Evolutionary conservation across 2,329 filamentous ascomycete species (phyloP), one percentile per base, ranked within the genome.

Genomic region (Botryosphaeria dothidea): DNA sequence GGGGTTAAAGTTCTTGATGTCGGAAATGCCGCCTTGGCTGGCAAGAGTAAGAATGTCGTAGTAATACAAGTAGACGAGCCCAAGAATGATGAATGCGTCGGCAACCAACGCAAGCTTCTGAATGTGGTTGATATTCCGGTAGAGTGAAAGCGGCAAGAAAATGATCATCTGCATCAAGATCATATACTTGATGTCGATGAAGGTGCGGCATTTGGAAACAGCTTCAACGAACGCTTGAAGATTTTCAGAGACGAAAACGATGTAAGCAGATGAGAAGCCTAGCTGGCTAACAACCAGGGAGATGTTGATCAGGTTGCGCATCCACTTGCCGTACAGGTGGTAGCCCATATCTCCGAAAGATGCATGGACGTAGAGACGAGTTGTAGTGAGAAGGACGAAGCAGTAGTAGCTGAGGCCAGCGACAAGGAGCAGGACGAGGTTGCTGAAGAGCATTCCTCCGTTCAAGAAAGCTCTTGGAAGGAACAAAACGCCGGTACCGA

Each of bases 261-360:
- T 97, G 76, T 98, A 97, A 17, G 94, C 93, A 1, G 92, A 91
- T 17, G 96, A 92, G 75, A 98, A 98, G 6, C 95, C 94, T 67
- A 98, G 88, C 79, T 99, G 95, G 72, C 93, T 97, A 73, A 98
- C 86, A 64, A 99, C 94, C 69, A 99, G 96, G 4, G 95, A 98
- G 25, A 85, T 84, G 67, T 99, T 87, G 74, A 99, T 98, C 72
- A 96, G 81, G 66, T 86, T 89, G 67, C 93, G 88, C 90, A 99
- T 91, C 85, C 91, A 93, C 69, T 89, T 91, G 67, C 95, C 95
- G 75, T 95, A 99, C 17, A 99, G 84, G 52, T 92, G 88, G 56
- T 92, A 93, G 62, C 96, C 95, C 80, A 99, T 96, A 73, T 98
- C 95, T 77, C 95, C 95, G 79, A 98, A 99, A 0, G 95, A 98